Evolutionary conservation across 495 filamentous ascomycete genomes (phyloP), one percentile per base, ranked within the genome.

Genomic region (Rhypophila decipiens): DNA sequence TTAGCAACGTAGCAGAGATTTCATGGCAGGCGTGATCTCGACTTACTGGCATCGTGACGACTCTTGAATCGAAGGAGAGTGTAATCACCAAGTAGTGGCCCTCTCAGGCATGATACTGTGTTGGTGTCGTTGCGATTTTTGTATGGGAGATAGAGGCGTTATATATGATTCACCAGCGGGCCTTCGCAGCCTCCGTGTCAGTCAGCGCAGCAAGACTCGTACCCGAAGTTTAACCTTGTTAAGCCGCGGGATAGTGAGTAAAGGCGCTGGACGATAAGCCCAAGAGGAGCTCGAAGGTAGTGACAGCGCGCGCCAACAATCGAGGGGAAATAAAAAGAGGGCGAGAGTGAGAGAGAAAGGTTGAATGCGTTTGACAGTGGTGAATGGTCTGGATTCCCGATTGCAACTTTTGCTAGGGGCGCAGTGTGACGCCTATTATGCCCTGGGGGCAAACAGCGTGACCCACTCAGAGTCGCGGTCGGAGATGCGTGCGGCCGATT

Each of bases 21-120:
- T 11, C n/a, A 12, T 39, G 5, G 39, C 24, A 3, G 7, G 31
- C 2, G 8, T 37, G 24, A 12, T 15, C 12, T 12, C 23, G 24
- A 57, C 60, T 36, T 45, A 66, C 63, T 45, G 57, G 50, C 63
- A 64, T 66, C 38, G 44, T 58, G 37, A 33, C 44, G 19, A 34
- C 20, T 42, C 36, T 44, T 29, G 33, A 38, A 38, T 12, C 41
- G 27, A 31, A 31, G 22, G 10, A 10, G 22, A 24, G 24, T 24
- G 37, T 40, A 38, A 42, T 52, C 27, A 42, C 42, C 39, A 35
- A 39, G 27, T 49, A 47, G 24, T 24, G 44, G 40, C n/a, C 60
- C 52, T 61, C 60, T 53, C 58, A 60, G 42, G 44, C 55, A 51
- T 65, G 60, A 63, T 56, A 57, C 53, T 37, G 39, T 45, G 45